These are phyloP conservation scores for Arthromyces matolae DNA, from an alignment of 768 basidiomycete genomes.

Conservation along the genomic window DNA sequence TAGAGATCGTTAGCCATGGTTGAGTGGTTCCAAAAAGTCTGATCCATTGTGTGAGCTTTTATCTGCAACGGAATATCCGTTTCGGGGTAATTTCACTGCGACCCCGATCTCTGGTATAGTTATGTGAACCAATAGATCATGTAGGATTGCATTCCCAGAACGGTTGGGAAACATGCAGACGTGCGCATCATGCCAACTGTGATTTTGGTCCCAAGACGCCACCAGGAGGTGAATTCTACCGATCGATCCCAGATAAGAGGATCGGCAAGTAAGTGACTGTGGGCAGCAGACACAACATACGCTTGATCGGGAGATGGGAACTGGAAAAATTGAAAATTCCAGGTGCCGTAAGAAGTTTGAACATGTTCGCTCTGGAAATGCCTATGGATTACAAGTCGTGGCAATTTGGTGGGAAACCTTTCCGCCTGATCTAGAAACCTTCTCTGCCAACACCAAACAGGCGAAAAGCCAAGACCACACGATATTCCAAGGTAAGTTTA, in stretches of 20 bases:
- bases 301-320: conserved; percentile 19
- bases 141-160: conserved; percentile 19
- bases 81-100: conserved; percentile 16
- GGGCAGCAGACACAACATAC: conserved; percentile 10
- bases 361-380: conserved; percentile 12
- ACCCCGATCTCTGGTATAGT: conserved; percentile 15
- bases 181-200: conserved; percentile 18
- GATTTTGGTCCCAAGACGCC: conserved; percentile 17
- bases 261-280: conserved; percentile 20
- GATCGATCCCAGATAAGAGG: conserved; percentile 21
- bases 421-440: conserved; percentile 8
- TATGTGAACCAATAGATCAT: conserved; percentile 19
- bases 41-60: conserved; percentile 9
- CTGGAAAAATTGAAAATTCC: conserved; percentile 11
- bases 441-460: conserved; percentile 14
- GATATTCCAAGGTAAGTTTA: background rate
- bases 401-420: conserved; percentile 14
- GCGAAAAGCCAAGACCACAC: conserved; percentile 11
- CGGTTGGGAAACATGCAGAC: conserved; percentile 17
- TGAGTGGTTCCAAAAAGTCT: background rate
- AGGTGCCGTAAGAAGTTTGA: conserved; percentile 20
- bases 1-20: conserved; percentile 37
- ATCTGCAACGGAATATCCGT: conserved; percentile 14
- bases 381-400: conserved; percentile 10
- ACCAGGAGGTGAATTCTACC: conserved; percentile 24